phyloP scores from a whole-genome alignment of 805 yeast species.

The Pichia phayaonensis region DNA sequence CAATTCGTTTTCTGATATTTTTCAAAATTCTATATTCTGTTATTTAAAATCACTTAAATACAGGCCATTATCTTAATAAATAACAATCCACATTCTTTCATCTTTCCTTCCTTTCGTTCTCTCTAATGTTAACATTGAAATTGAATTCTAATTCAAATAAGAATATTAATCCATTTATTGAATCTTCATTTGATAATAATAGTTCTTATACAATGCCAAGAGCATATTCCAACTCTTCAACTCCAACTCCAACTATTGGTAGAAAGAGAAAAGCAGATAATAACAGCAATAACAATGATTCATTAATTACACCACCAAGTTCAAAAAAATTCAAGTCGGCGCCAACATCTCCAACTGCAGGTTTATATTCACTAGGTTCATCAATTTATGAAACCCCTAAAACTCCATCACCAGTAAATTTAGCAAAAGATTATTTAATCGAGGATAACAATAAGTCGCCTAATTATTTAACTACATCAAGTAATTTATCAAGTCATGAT shows the following conservation, averaged over 20 bases:
- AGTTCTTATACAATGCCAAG: conserved; percentile 4
- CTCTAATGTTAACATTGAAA: neutral
- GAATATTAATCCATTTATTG: neutral
- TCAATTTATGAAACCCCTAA: conserved; percentile 13
- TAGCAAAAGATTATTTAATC: neutral
- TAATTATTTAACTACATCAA: conserved; percentile 8
- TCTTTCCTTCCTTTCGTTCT: neutral
- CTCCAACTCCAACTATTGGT: neutral
- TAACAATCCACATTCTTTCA: too few relatives aligned
- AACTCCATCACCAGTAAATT: conserved; percentile 15
- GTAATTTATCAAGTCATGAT: conserved; percentile 6
- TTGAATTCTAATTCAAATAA: neutral
- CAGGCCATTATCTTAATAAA: neutral
- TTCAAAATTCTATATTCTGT: neutral
- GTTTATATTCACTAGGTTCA: neutral
- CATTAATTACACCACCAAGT: conserved; percentile 11
- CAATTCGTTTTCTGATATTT: neutral
- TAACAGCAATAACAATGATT: neutral
- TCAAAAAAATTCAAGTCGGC: conserved; percentile 24
- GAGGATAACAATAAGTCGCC: neutral
- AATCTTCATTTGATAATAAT: conserved; percentile 1
- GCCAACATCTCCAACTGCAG: conserved; percentile 24
- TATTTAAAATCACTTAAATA: neutral
- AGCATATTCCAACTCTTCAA: neutral
- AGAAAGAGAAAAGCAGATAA: conserved; percentile 4